Conservation (phyloP, 2,329 filamentous ascomycete genomes). For the Apiospora kogelbergensis region DNA sequence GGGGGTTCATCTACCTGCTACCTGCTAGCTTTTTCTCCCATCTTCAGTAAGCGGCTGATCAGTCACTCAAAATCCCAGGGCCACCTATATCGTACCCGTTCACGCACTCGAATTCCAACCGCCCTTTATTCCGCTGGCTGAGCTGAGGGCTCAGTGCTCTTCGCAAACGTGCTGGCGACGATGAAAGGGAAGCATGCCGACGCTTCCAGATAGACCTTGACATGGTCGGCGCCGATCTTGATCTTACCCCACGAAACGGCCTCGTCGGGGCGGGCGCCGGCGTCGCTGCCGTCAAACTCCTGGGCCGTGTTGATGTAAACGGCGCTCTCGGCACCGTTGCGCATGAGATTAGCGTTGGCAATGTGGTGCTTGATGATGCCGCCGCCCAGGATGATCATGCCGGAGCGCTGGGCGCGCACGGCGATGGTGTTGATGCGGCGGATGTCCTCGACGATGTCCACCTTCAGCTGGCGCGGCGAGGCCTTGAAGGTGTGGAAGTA, state of each 20-base stretch:
- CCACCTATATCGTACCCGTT: no score
- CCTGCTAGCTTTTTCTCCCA: not conserved
- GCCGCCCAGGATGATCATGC: constrained; percentile 94
- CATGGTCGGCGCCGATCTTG: constrained; percentile 80
- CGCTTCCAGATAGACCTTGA: constrained; percentile 75
- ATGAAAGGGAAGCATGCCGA: constrained; percentile 67
- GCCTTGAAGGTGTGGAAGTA: constrained; percentile 97
- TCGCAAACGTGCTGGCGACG: constrained; percentile 67
- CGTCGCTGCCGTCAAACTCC: constrained; percentile 97
- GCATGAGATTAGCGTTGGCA: constrained; percentile 95
- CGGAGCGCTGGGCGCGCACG: constrained; percentile 80
- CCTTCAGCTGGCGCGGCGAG: constrained; percentile 75
- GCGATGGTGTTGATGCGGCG: constrained; percentile 89
- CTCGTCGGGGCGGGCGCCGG: constrained; percentile 91
- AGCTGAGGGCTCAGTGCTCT: constrained; percentile 24
- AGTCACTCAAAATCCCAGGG: not conserved
- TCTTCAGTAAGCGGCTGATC: not conserved
- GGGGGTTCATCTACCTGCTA: no score
- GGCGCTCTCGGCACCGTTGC: constrained; percentile 93
- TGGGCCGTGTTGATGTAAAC: constrained; percentile 98
- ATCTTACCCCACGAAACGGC: constrained; percentile 99
- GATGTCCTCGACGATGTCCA: constrained; percentile 94
- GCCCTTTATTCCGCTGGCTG: not conserved
- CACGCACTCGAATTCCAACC: no score
- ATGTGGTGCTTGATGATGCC: constrained; percentile 99